Conservation (phyloP, 164 flowering plant genomes). For the Liriodendron chinense region DNA sequence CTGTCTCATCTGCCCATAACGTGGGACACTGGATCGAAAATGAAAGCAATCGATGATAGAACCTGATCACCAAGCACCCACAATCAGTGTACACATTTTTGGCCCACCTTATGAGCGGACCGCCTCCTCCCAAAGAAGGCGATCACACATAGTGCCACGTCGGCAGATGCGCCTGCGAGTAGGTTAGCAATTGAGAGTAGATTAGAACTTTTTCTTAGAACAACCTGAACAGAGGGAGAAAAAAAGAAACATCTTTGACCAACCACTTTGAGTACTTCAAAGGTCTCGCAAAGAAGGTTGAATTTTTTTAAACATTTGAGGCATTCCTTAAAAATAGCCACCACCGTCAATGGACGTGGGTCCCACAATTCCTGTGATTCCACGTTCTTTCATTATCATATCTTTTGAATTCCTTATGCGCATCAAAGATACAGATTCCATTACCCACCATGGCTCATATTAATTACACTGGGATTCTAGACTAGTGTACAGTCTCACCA, state of each 20-base stretch:
- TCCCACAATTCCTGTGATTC: neutral
- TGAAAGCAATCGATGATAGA: too few species aligned
- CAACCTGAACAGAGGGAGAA: neutral
- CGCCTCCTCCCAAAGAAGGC: too few species aligned
- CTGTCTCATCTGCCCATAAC: too few species aligned
- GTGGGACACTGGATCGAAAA: too few species aligned
- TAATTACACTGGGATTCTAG: too few species aligned
- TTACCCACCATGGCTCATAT: neutral
- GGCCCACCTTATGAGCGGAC: too few species aligned
- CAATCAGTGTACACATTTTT: too few species aligned
- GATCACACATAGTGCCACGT: too few species aligned
- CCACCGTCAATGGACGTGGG: conserved; percentile 1
- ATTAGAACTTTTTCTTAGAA: neutral
- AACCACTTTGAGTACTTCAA: neutral
- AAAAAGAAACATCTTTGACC: neutral
- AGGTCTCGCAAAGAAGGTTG: neutral
- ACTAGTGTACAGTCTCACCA: too few species aligned
- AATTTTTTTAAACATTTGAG: neutral
- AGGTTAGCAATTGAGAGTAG: too few species aligned
- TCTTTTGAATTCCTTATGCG: neutral
- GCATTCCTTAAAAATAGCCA: neutral
- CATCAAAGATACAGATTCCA: neutral
- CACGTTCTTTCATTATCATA: neutral
- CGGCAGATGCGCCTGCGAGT: too few species aligned
- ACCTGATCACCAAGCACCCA: too few species aligned